These are phyloP conservation scores for Nannochloropsis gaditana DNA, from an alignment of 108 stramenopile species.

Conservation along the genomic window DNA sequence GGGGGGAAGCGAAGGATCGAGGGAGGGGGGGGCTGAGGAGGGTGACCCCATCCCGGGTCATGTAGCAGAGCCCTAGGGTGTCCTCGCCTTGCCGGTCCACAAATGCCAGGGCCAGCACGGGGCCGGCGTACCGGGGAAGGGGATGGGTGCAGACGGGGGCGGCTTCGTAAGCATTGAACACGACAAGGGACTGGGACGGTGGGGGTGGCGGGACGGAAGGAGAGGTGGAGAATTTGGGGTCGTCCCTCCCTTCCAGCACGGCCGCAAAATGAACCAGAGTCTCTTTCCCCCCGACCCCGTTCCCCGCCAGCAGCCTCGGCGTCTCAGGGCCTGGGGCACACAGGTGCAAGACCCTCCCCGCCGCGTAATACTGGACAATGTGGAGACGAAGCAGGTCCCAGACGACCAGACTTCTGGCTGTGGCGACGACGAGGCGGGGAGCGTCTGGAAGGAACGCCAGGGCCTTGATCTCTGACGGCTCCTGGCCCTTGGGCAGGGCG, in stretches of 20 bases:
- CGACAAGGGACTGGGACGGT: not conserved
- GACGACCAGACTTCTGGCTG: not conserved
- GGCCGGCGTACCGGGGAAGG: not conserved
- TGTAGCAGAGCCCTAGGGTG: not conserved
- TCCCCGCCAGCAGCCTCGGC: not conserved
- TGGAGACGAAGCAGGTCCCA: not conserved
- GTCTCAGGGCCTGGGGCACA: not conserved
- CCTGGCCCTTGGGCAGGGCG: not conserved
- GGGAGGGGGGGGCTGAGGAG: not conserved
- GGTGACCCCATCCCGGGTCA: not conserved
- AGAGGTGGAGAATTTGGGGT: not conserved
- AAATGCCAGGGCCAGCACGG: not conserved
- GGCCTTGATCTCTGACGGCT: not conserved
- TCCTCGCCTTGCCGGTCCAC: not conserved
- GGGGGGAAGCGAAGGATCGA: not conserved
- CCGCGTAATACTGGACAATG: not conserved
- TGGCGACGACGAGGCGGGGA: not conserved
- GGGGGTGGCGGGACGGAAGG: not conserved
- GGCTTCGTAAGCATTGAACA: not conserved
- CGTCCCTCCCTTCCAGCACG: not conserved
- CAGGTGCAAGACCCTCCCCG: not conserved
- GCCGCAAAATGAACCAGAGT: not conserved
- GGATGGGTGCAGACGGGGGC: not conserved
- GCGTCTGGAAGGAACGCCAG: not conserved
- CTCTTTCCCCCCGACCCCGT: not conserved